Evolutionary conservation across 495 filamentous ascomycete species (phyloP), one percentile per base, ranked within the genome.

Genomic region (Diplogelasinospora grovesii): DNA sequence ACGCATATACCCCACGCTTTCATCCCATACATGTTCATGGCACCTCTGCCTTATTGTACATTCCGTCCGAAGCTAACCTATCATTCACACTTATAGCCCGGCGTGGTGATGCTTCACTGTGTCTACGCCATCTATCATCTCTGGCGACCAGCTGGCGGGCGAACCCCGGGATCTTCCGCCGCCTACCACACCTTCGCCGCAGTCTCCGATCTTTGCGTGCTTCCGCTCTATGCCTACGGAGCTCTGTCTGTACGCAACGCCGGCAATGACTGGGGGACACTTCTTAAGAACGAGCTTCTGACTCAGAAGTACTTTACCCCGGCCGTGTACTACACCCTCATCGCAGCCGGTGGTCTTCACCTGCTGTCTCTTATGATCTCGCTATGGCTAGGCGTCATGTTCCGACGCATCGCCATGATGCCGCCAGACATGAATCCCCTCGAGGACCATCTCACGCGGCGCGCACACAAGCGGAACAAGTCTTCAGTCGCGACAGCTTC

Each of bases 361-460:
- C 60, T 80, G 2, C 39, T 89, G 7, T 86, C 85, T 3, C 57
- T 89, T 4, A 63, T 62, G 8, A 66, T 93, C 20, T 84, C 82
- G 1, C 56, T 84, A 15, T 93, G 78, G 49, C 69, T 95, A 5
- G 75, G 74, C 2, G 50, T 85, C 35, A 73, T 84, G 45, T 94
- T 94, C 78, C 77, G 79, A 8, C 78, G 85, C 48, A 95, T 95
- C 49, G 66, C 79, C 18, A 67, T 68, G 10, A 71, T 95, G 39
- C 89, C 89, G 2, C 89, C 89, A 0, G 89, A 95, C 50, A 85
- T 93, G 82, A 95, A 95, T 49, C 89, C 89, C 6, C 64, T 95
- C 6, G 89, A 95, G 52, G 79, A 84, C 49, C 83, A 92, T 49
- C 62, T 94, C 25, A 95, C 89, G 4, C 80, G 85, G 8, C 80